Conservation (phyloP, 179 eudicot species). For the Vitellaria paradoxa region DNA sequence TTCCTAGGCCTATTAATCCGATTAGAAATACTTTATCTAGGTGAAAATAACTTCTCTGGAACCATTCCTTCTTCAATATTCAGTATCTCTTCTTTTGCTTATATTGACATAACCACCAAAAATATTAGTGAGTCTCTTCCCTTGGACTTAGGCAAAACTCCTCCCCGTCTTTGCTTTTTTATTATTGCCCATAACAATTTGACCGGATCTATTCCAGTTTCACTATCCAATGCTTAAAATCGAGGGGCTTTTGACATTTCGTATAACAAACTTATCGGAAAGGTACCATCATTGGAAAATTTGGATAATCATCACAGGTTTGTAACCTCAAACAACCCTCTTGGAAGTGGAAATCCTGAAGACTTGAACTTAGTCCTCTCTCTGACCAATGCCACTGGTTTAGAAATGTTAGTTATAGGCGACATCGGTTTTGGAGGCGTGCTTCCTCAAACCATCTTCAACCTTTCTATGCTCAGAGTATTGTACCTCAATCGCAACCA, state of each 20-base stretch:
- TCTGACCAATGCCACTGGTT: conserved; percentile 21
- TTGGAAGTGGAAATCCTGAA: background rate
- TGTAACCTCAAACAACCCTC: background rate
- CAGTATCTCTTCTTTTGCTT: background rate
- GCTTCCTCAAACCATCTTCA: too few species aligned
- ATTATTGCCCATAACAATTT: background rate
- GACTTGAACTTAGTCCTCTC: too few species aligned
- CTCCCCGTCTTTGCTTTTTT: background rate
- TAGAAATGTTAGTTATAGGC: background rate
- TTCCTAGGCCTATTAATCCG: background rate
- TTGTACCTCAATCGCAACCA: too few species aligned
- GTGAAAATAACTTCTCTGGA: background rate
- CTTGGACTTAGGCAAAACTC: too few species aligned
- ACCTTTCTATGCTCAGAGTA: too few species aligned
- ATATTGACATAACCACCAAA: background rate
- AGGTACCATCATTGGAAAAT: background rate
- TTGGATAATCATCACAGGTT: background rate
- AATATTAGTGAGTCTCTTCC: conserved; percentile 18
- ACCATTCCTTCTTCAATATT: background rate
- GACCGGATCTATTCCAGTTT: conserved; percentile 19
- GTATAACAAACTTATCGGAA: background rate
- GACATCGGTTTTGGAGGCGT: background rate
- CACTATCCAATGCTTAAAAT: conserved; percentile 23
- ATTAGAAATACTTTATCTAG: background rate
- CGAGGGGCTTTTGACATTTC: background rate